phyloP scores from a whole-genome alignment of 768 basidiomycete genomes.

The Coprinopsis cinerea region DNA sequence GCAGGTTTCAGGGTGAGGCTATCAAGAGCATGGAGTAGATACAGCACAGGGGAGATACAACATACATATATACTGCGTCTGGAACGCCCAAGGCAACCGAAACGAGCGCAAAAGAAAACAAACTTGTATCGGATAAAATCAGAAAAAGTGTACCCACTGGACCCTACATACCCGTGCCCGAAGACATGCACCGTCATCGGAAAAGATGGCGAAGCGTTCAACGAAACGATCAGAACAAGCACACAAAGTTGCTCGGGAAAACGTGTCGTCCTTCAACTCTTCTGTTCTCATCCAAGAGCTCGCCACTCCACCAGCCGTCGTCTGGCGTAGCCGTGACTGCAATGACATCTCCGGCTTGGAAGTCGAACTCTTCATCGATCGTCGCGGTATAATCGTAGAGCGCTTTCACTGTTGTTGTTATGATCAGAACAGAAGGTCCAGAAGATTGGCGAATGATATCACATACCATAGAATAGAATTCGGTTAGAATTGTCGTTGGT shows the following conservation, averaged over 20 bases:
- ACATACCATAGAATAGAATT: conserved; percentile 83
- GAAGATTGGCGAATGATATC: conserved; percentile 3
- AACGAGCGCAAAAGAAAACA: too few species aligned
- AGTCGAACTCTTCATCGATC: conserved; percentile 91
- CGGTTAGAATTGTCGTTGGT: conserved; percentile 25
- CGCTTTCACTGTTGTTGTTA: conserved; percentile 62
- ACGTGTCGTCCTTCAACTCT: conserved; percentile 66
- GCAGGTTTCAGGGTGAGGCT: too few species aligned
- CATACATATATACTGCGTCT: too few species aligned
- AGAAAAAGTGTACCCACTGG: too few species aligned
- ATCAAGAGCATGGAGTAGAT: too few species aligned
- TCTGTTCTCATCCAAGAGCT: conserved; percentile 68
- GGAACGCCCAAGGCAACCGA: too few species aligned
- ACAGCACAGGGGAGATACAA: too few species aligned
- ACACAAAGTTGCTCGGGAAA: conserved; percentile 87
- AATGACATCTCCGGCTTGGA: conserved; percentile 93
- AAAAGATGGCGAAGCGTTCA: too few species aligned
- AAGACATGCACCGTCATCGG: background rate
- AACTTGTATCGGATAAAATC: too few species aligned
- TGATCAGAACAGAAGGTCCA: background rate
- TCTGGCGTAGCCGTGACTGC: conserved; percentile 92
- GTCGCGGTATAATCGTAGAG: conserved; percentile 82
- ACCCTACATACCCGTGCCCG: too few species aligned
- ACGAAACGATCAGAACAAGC: conserved; percentile 62
- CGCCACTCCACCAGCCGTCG: conserved; percentile 98